These are phyloP conservation scores for Capsicum rhomboideum DNA, from an alignment of 257 asterid genomes.

Conservation along the genomic window DNA sequence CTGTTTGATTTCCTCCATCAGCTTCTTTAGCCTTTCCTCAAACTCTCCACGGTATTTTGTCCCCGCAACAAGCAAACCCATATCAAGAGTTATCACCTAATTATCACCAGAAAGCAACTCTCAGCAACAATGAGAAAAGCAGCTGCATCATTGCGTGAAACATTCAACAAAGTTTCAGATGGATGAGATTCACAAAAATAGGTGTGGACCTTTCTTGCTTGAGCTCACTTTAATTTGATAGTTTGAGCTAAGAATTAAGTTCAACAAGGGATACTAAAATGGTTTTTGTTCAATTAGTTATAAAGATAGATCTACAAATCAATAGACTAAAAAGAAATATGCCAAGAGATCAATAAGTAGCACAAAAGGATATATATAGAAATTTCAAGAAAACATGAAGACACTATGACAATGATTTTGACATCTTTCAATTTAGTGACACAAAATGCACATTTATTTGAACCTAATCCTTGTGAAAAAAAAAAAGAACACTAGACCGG, in stretches of 20 bases:
- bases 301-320: not conserved
- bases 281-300: not conserved
- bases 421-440: not conserved
- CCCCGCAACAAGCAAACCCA: slow-evolving; percentile 97
- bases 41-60: slow-evolving; percentile 98
- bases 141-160: not conserved
- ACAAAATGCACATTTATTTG: not conserved
- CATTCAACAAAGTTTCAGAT: not conserved
- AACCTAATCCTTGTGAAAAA: not conserved
- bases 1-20: slow-evolving; percentile 93
- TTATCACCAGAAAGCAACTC: slow-evolving; percentile 1
- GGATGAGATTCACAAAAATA: not conserved
- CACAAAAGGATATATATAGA: not conserved
- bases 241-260: not conserved
- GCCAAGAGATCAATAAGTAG: not conserved
- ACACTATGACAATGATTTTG: not conserved
- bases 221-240: not conserved
- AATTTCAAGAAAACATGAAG: not conserved
- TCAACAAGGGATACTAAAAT: not conserved
- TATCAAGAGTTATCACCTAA: slow-evolving; percentile 91
- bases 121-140: not conserved
- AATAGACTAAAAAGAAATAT: not conserved
- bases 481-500: not conserved
- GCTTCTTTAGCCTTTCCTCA: slow-evolving; percentile 89
- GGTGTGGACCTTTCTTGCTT: not conserved